Evolutionary conservation across 2,329 filamentous ascomycete genomes (phyloP).

Genomic region (Lasiodiplodia theobromae): DNA sequence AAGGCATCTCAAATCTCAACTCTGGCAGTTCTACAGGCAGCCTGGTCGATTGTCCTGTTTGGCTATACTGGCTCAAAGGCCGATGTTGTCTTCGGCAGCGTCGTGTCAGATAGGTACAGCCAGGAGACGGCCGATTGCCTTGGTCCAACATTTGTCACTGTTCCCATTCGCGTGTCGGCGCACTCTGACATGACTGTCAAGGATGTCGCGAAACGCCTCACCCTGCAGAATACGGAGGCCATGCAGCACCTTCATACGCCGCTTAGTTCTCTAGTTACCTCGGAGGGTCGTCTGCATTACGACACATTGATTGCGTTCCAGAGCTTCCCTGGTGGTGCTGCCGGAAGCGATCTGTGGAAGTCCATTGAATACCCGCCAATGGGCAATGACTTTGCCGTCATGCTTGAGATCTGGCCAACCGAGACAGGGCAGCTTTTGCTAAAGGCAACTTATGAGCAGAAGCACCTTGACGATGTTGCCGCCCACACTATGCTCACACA

Average conservation of each 20-base stretch:
- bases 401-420: constrained; percentile 42
- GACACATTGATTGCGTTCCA: constrained; percentile 28
- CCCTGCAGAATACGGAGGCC: constrained; percentile 21
- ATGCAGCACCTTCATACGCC: constrained; percentile 28
- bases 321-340: constrained; percentile 21
- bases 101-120: constrained; percentile 27
- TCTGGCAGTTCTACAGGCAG: constrained; percentile 25
- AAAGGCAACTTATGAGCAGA: constrained; percentile 39
- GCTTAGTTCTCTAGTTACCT: constrained; percentile 23
- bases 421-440: constrained; percentile 37
- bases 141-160: constrained; percentile 26
- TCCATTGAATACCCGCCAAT: constrained; percentile 37
- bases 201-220: constrained; percentile 27
- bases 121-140: constrained; percentile 28
- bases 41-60: constrained; percentile 26
- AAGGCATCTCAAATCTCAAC: constrained; percentile 24
- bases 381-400: constrained; percentile 43
- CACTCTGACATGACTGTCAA: neutral
- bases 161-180: constrained; percentile 26
- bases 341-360: constrained; percentile 18
- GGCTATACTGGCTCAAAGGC: constrained; percentile 25
- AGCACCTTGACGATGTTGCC: constrained; percentile 35
- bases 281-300: constrained; percentile 25
- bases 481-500: constrained; percentile 26
- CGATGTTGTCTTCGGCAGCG: constrained; percentile 28